phyloP scores from a whole-genome alignment of 2,329 filamentous ascomycete species.

The Penicillium janthinellum region DNA sequence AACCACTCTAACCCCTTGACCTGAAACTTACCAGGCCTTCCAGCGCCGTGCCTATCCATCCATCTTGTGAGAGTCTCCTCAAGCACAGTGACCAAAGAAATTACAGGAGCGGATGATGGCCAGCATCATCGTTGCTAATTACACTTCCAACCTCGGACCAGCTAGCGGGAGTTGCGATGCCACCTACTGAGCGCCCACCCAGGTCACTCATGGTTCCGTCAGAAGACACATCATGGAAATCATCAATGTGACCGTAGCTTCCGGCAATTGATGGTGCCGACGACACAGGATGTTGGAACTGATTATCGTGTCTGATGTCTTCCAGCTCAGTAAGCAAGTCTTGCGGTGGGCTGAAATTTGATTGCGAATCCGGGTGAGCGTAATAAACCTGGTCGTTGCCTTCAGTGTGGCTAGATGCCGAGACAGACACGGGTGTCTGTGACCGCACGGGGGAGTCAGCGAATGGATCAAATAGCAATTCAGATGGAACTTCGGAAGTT shows the following conservation, averaged over 20 bases:
- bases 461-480: conserved; percentile 28
- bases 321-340: conserved; percentile 18
- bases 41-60: not conserved
- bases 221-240: conserved; percentile 36
- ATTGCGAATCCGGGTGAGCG: conserved; percentile 31
- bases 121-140: conserved; percentile 44
- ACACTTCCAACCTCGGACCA: conserved; percentile 51
- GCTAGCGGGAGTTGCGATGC: conserved; percentile 42
- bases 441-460: conserved; percentile 15
- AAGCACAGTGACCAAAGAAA: not conserved
- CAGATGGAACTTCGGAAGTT: conserved; percentile 44
- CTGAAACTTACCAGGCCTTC: not conserved
- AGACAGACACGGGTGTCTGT: conserved; percentile 22
- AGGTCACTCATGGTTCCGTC: conserved; percentile 45
- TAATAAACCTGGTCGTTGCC: conserved; percentile 37
- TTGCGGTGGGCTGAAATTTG: conserved; percentile 23
- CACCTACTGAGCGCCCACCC: conserved; percentile 33
- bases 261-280: conserved; percentile 41
- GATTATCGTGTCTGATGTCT: conserved; percentile 13
- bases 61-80: not conserved
- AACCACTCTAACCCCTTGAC: not conserved
- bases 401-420: conserved; percentile 39
- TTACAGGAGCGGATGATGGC: conserved; percentile 28
- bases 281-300: conserved; percentile 30
- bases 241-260: conserved; percentile 42